Conservation (phyloP, 352 stramenopile genomes). For the Plasmopara viticola region DNA sequence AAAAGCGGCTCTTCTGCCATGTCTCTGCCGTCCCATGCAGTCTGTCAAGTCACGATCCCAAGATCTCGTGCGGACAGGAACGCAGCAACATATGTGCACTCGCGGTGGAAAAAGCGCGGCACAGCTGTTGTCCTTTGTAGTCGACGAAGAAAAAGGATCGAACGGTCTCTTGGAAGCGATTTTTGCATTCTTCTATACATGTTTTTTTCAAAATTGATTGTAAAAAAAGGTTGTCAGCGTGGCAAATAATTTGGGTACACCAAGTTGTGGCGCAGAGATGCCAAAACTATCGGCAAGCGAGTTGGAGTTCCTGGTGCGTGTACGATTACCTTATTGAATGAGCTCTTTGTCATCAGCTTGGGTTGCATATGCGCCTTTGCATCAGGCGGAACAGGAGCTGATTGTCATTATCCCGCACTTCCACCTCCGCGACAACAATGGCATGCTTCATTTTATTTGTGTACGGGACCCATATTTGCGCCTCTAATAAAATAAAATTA, state of each 20-base stretch:
- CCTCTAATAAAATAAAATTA: slow-evolving; percentile 1
- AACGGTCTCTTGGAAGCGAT: too few species aligned
- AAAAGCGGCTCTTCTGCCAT: neutral
- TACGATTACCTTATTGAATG: neutral
- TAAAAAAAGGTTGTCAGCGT: neutral
- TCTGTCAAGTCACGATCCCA: neutral
- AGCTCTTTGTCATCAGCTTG: neutral
- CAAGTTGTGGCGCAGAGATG: slow-evolving; percentile 11
- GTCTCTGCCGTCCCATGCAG: slow-evolving; percentile 13
- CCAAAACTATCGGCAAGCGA: slow-evolving; percentile 46
- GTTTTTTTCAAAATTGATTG: neutral
- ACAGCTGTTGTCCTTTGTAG: neutral
- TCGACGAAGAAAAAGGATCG: too few species aligned
- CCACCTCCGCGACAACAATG: slow-evolving; percentile 67
- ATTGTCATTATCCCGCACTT: slow-evolving; percentile 85
- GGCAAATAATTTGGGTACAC: slow-evolving; percentile 5
- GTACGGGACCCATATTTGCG: slow-evolving; percentile 23
- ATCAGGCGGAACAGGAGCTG: slow-evolving; percentile 80
- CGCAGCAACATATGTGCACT: neutral
- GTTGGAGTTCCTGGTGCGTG: slow-evolving; percentile 72
- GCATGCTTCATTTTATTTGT: slow-evolving; percentile 75
- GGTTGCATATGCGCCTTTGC: neutral
- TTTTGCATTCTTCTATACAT: too few species aligned
- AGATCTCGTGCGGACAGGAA: neutral
- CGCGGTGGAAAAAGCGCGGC: neutral